Evolutionary conservation across 192 early-diverging fungal species (phyloP), one percentile per base, ranked within the genome.

Genomic region (Coemansia sp.): DNA sequence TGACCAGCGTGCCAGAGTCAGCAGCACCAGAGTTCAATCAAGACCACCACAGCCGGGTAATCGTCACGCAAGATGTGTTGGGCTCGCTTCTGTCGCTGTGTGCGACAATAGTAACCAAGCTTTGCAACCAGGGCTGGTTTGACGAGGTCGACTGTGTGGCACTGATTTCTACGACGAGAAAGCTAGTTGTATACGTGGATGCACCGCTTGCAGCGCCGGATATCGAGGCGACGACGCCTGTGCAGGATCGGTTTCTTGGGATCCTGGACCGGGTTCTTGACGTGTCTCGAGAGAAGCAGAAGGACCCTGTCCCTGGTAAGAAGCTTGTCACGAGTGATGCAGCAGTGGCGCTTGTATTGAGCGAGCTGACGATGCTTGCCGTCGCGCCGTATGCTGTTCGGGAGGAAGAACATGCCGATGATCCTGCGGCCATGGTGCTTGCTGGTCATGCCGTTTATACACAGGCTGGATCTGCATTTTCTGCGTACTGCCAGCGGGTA

Each of bases 211-310:
- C 56, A 2, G 14, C 59, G 1, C n/a, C 79, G 0, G 90, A 89
- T 54, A 55, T 87, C 3, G 87, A 91, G 22, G 68, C 66, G 28
- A 68, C 87, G 36, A 86, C 90, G 0, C 79, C 83, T 19, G 72
- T 92, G 13, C 95, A 97, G 72, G 57, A 62, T 25, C 84, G 83
- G 40, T 83, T 89, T 22, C 72, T 94, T 14, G 88, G 88, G 30
- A 67, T 83, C 3, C 55, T 91, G 15, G 64, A 70, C 9, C 30
- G 47, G 22, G 45, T 65, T 0, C 55, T 53, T n/a, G 22, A 54
- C 3, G 27, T 33, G 7, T 31, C 29, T 29, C 29, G 29, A 9
- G 52, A 33, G 3, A 13, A 54, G n/a, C n/a, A n/a, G n/a, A n/a
- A n/a, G n/a, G n/a, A n/a, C n/a, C n/a, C n/a, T 19, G 52, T 4